These are phyloP conservation scores for Fulvia fulva DNA, from an alignment of 2,329 filamentous ascomycete genomes.

Conservation along the genomic window DNA sequence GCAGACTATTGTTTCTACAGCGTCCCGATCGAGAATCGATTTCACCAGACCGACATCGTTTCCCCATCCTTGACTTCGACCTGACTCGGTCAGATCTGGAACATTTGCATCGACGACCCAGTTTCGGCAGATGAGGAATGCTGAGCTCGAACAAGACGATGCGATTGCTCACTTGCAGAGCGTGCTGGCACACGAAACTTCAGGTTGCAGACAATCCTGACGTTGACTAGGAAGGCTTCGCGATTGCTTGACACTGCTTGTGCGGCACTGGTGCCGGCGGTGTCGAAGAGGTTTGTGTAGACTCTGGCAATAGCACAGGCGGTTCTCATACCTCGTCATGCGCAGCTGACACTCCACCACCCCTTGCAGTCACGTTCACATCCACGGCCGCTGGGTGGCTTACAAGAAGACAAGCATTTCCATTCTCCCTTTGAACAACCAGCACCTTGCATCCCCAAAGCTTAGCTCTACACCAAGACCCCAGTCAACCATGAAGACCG, in stretches of 20 bases:
- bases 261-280: background rate
- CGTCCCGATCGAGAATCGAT: background rate
- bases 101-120: background rate
- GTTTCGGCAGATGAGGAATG: background rate
- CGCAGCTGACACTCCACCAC: background rate
- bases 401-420: background rate
- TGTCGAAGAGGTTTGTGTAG: background rate
- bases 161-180: background rate
- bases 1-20: background rate
- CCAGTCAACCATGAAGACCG: conserved; percentile 1
- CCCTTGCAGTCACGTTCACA: background rate
- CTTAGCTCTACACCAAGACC: background rate
- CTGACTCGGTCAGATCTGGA: background rate
- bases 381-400: background rate
- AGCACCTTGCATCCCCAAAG: background rate
- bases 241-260: background rate
- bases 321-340: no score
- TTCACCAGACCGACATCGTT: background rate
- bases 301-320: background rate
- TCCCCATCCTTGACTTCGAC: background rate
- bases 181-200: no score
- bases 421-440: background rate
- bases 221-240: background rate
- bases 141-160: background rate
- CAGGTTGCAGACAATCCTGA: background rate